A percentile compares a stretch with the other conserved stretches of the same genome.
phyloP scores from a whole-genome alignment of 805 yeast genomes.

The Debaryomyces prosopidis region DNA sequence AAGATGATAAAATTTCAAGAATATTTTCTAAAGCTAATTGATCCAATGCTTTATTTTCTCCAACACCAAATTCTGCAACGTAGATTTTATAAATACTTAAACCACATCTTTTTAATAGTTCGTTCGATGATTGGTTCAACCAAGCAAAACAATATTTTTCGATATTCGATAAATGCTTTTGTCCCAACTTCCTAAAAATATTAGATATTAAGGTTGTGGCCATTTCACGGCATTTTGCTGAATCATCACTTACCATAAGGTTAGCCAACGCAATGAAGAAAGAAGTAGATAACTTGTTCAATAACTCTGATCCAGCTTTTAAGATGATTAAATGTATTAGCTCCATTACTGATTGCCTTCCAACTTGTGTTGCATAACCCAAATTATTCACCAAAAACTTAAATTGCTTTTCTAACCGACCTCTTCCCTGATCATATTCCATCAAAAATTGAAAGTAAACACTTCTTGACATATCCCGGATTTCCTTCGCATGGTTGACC shows the following conservation, averaged over 20 bases:
- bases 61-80: constrained; percentile 48
- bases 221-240: constrained; percentile 80
- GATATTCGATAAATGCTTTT: constrained; percentile 30
- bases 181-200: constrained; percentile 51
- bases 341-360: constrained; percentile 90
- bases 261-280: constrained; percentile 83
- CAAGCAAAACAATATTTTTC: constrained; percentile 55
- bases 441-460: constrained; percentile 81
- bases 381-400: constrained; percentile 77
- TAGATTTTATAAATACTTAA: constrained; percentile 68
- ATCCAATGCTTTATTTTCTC: constrained; percentile 40
- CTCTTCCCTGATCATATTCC: constrained; percentile 93
- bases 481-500: constrained; percentile 79
- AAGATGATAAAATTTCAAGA: constrained; percentile 20
- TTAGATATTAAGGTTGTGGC: constrained; percentile 61
- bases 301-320: constrained; percentile 60
- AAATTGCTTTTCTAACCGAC: constrained; percentile 79
- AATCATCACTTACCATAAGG: constrained; percentile 74
- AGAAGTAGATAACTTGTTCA: constrained; percentile 64
- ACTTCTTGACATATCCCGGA: constrained; percentile 81
- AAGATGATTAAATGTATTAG: constrained; percentile 67
- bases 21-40: constrained; percentile 27
- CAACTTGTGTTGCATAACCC: constrained; percentile 80
- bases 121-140: constrained; percentile 57
- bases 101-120: constrained; percentile 68